These are phyloP conservation scores for Cladochytrium tenue DNA, from an alignment of 371 early-diverging fungal genomes.

Conservation along the genomic window DNA sequence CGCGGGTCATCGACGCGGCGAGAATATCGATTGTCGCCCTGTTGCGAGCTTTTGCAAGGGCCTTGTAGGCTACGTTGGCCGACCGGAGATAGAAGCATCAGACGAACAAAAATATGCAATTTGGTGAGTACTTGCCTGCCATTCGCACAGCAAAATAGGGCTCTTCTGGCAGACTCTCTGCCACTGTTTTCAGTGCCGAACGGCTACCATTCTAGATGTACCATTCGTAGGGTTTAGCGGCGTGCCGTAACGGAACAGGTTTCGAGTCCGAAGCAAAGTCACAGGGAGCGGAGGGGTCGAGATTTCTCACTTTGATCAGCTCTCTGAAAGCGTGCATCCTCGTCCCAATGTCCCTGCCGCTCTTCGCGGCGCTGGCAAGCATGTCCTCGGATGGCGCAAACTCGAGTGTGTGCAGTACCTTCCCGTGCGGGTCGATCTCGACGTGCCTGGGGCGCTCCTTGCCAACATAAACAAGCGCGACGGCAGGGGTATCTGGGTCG, in stretches of 20 bases:
- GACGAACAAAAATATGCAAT: neutral
- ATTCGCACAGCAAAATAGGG: slow-evolving; percentile 52
- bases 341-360: slow-evolving; percentile 21
- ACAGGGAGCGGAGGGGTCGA: neutral
- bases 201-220: slow-evolving; percentile 45
- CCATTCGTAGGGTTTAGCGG: no score
- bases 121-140: slow-evolving; percentile 18
- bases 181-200: slow-evolving; percentile 44
- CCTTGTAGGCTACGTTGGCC: slow-evolving; percentile 33
- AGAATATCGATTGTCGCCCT: slow-evolving; percentile 43
- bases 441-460: slow-evolving; percentile 36
- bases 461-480: slow-evolving; percentile 22
- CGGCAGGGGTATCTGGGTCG: slow-evolving; percentile 8
- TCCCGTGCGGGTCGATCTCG: slow-evolving; percentile 55
- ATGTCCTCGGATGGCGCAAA: slow-evolving; percentile 51
- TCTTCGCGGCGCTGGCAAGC: slow-evolving; percentile 44
- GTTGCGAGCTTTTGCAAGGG: slow-evolving; percentile 42
- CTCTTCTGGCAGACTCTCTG: slow-evolving; percentile 35
- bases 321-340: slow-evolving; percentile 49
- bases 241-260: no score
- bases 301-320: slow-evolving; percentile 32
- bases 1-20: slow-evolving; percentile 42
- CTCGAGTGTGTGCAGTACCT: slow-evolving; percentile 46
- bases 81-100: neutral
- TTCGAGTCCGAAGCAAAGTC: slow-evolving; percentile 49